Conservation (phyloP, 1,284 basidiomycete species). For the Xerocomus cyaneibrunnescens region DNA sequence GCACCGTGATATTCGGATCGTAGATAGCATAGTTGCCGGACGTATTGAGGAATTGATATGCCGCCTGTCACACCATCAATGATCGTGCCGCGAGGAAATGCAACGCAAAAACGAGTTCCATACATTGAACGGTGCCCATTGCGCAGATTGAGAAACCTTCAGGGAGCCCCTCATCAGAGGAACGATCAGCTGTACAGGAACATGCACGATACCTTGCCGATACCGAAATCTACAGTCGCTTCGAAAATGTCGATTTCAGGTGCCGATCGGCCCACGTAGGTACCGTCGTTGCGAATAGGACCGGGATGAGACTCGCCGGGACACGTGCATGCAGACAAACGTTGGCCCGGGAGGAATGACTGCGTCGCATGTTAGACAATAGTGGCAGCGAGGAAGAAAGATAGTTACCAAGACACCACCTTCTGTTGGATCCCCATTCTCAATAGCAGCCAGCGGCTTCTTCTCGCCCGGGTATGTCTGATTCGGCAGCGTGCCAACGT, state of each 20-base stretch:
- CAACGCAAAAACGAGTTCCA: not conserved
- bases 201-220: conserved; percentile 30
- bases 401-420: conserved; percentile 40
- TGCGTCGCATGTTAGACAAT: conserved; percentile 22
- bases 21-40: conserved; percentile 30
- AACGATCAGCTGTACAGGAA: not conserved
- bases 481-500: conserved; percentile 82
- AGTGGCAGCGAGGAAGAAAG: conserved; percentile 2
- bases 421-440: conserved; percentile 44
- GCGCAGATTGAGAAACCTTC: conserved; percentile 37
- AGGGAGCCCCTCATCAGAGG: conserved; percentile 9
- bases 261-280: conserved; percentile 68
- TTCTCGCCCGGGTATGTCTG: conserved; percentile 62
- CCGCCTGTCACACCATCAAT: conserved; percentile 28
- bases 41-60: conserved; percentile 31
- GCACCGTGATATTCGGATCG: conserved; percentile 24
- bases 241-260: conserved; percentile 67
- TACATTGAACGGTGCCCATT: conserved; percentile 39
- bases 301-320: conserved; percentile 82
- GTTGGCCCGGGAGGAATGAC: conserved; percentile 80
- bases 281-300: conserved; percentile 60
- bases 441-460: conserved; percentile 47
- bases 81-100: not conserved
- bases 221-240: conserved; percentile 29
- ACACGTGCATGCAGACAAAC: conserved; percentile 81